Evolutionary conservation across 2,329 filamentous ascomycete species (phyloP).

Genomic region (Huntiella moniliformis): DNA sequence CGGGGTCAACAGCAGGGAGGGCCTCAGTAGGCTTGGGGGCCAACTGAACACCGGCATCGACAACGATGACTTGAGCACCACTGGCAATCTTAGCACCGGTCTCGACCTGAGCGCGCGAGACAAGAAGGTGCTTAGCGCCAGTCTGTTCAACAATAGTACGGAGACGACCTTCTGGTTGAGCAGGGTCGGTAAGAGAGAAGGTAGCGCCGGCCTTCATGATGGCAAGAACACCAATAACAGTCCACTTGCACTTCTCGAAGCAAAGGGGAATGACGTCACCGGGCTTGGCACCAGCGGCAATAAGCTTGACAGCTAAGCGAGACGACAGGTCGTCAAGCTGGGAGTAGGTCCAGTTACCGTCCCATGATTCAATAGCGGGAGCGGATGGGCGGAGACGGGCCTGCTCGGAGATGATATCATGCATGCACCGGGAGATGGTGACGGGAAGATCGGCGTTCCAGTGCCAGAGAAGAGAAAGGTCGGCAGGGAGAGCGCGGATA

Average conservation of each 20-base stretch:
- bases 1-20: conserved; percentile 23
- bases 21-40: background rate
- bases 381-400: conserved; percentile 21
- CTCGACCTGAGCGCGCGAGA: conserved; percentile 22
- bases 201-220: conserved; percentile 31
- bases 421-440: conserved; percentile 25
- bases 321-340: conserved; percentile 26
- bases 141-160: conserved; percentile 27
- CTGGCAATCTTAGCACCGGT: conserved; percentile 21
- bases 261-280: conserved; percentile 30
- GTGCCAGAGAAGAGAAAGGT: conserved; percentile 26
- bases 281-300: conserved; percentile 19
- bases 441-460: conserved; percentile 27
- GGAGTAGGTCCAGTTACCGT: conserved; percentile 27
- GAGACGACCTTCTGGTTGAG: conserved; percentile 26
- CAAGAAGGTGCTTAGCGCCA: conserved; percentile 21
- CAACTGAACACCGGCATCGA: conserved; percentile 4
- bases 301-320: conserved; percentile 23
- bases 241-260: conserved; percentile 31
- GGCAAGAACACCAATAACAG: conserved; percentile 25
- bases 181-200: conserved; percentile 28
- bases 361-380: conserved; percentile 30
- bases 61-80: conserved; percentile 8
- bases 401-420: conserved; percentile 26
- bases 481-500: conserved; percentile 14